Evolutionary conservation across 371 early-diverging fungal species (phyloP).

Genomic region (Rhizopus stolonifer): DNA sequence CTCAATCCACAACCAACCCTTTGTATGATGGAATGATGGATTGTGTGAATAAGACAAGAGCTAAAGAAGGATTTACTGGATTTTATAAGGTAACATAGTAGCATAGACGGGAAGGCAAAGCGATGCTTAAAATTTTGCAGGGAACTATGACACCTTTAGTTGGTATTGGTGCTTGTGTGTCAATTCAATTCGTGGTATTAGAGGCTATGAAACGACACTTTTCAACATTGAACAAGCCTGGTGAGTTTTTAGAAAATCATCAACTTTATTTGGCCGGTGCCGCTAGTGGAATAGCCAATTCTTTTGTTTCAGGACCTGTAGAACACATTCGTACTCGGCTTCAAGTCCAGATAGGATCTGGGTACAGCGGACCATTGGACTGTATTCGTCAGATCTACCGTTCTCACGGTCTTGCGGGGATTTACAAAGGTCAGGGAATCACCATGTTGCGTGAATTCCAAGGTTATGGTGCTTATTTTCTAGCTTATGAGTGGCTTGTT

Average conservation of each 20-base stretch:
- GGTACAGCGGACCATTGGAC: constrained; percentile 71
- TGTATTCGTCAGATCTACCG: constrained; percentile 73
- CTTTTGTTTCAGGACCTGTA: constrained; percentile 82
- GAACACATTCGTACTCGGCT: constrained; percentile 83
- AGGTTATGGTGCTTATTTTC: constrained; percentile 81
- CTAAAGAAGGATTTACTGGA: constrained; percentile 71
- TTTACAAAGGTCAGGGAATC: constrained; percentile 82
- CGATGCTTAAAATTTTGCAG: too few species aligned
- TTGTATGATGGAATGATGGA: constrained; percentile 73
- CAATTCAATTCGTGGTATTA: constrained; percentile 77
- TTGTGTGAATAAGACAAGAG: constrained; percentile 70
- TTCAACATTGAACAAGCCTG: constrained; percentile 42
- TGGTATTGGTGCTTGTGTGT: constrained; percentile 80
- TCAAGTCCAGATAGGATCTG: constrained; percentile 66
- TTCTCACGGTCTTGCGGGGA: constrained; percentile 68
- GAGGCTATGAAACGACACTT: constrained; percentile 75
- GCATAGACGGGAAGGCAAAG: too few species aligned
- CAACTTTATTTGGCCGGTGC: constrained; percentile 83
- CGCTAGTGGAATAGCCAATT: constrained; percentile 77
- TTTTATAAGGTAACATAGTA: constrained; percentile 78
- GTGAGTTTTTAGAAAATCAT: constrained; percentile 46
- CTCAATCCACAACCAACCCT: constrained; percentile 69
- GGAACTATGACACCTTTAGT: constrained; percentile 78
- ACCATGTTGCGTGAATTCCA: constrained; percentile 80
- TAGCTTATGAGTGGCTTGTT: constrained; percentile 76